These are phyloP conservation scores for Kwoniella pini DNA, from an alignment of 768 basidiomycete species.

Conservation along the genomic window DNA sequence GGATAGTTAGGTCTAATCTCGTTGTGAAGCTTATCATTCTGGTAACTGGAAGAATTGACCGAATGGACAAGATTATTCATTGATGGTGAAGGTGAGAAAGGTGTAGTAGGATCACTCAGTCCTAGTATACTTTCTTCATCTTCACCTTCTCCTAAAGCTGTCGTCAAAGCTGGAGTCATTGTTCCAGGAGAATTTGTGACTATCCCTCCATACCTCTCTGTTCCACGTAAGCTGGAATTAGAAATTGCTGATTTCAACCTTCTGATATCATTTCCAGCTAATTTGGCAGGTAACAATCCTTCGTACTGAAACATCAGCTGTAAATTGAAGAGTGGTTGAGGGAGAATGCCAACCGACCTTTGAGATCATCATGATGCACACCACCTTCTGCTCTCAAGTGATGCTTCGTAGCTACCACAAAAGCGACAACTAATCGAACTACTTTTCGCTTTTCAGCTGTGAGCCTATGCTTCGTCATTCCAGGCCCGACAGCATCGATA, in stretches of 20 bases:
- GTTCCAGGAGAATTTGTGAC: constrained; percentile 8
- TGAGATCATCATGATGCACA: constrained; percentile 78
- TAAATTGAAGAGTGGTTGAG: not conserved
- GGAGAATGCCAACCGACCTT: constrained; percentile 52
- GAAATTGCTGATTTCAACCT: constrained; percentile 15
- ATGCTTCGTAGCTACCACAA: constrained; percentile 72
- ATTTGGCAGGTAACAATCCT: constrained; percentile 62
- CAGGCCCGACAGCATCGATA: constrained; percentile 49
- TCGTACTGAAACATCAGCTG: not conserved
- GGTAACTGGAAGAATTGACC: not conserved
- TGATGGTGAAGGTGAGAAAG: constrained; percentile 10
- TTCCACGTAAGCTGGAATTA: not conserved
- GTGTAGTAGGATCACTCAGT: constrained; percentile 2
- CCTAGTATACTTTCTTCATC: constrained; percentile 32
- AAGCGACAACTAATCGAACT: constrained; percentile 68
- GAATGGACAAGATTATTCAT: constrained; percentile 8
- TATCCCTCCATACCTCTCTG: not conserved
- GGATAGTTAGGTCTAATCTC: constrained; percentile 6
- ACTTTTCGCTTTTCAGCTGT: constrained; percentile 64
- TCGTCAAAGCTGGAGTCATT: constrained; percentile 5
- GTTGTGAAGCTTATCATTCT: not conserved
- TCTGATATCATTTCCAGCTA: constrained; percentile 28
- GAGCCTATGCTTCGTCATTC: constrained; percentile 42
- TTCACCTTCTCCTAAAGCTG: not conserved
- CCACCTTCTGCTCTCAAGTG: constrained; percentile 58